Conservation (phyloP, 1,139 yeast genomes). For the Chernovozyma sophiae-reginae region DNA sequence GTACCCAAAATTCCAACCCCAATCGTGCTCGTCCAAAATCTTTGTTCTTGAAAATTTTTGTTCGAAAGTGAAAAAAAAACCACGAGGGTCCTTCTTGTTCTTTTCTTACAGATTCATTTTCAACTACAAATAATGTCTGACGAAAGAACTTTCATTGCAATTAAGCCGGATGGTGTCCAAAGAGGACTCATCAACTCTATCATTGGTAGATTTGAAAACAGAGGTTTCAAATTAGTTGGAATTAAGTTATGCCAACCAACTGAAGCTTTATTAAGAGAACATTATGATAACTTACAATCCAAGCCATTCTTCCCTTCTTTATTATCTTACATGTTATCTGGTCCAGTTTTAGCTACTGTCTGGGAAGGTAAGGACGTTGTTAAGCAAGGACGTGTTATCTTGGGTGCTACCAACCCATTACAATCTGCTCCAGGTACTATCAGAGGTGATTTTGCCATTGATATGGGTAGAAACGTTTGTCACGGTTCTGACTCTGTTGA, state of each 20-base stretch:
- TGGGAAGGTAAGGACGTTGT: slow-evolving; percentile 99
- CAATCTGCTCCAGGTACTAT: slow-evolving; percentile 98
- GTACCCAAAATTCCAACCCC: too few relatives aligned
- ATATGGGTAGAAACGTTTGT: slow-evolving; percentile 98
- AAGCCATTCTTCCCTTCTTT: slow-evolving; percentile 98
- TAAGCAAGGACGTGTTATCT: slow-evolving; percentile 94
- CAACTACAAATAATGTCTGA: slow-evolving; percentile 34
- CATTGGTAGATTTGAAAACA: slow-evolving; percentile 90
- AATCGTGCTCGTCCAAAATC: too few relatives aligned
- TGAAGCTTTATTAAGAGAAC: slow-evolving; percentile 84
- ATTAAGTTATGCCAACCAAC: slow-evolving; percentile 89
- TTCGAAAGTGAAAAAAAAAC: too few relatives aligned
- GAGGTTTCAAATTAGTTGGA: slow-evolving; percentile 96
- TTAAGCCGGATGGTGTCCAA: slow-evolving; percentile 99
- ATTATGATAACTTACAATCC: slow-evolving; percentile 90
- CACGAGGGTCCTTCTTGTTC: background rate
- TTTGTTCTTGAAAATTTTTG: too few relatives aligned
- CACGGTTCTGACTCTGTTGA: slow-evolving; percentile 99
- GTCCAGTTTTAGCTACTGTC: slow-evolving; percentile 98
- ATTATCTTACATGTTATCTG: slow-evolving; percentile 94
- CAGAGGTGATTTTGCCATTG: slow-evolving; percentile 95
- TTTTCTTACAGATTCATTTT: too few relatives aligned
- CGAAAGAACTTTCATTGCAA: slow-evolving; percentile 98
- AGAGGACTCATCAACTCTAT: slow-evolving; percentile 93
- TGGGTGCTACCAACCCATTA: slow-evolving; percentile 99